Conservation (phyloP, 1,284 basidiomycete species). For the Puccinia horiana region DNA sequence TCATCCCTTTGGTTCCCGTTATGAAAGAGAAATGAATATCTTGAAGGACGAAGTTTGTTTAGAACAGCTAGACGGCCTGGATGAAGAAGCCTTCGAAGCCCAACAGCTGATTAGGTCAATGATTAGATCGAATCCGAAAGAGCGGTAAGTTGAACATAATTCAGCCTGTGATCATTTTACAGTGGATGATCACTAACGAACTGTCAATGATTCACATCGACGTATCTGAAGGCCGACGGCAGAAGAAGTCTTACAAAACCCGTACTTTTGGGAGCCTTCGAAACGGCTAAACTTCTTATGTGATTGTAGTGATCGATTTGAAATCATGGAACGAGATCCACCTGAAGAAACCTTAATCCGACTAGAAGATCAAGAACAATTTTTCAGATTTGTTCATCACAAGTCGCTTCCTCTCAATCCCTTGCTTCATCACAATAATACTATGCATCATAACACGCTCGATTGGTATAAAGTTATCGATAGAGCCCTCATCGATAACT, state of each 20-base stretch:
- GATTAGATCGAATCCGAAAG: constrained; percentile 72
- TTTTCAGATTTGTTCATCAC: constrained; percentile 30
- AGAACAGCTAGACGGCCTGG: constrained; percentile 71
- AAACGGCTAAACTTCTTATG: constrained; percentile 88
- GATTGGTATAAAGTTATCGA: constrained; percentile 88
- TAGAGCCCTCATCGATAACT: constrained; percentile 83
- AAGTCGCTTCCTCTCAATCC: neutral
- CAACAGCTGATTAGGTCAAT: constrained; percentile 74
- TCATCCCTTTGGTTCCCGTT: constrained; percentile 87
- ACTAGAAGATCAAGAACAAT: constrained; percentile 66
- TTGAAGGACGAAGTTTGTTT: constrained; percentile 74
- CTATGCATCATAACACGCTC: neutral
- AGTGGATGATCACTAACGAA: neutral
- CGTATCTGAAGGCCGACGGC: constrained; percentile 73
- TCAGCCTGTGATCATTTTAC: neutral
- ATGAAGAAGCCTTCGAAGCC: constrained; percentile 87
- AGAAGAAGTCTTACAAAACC: constrained; percentile 79
- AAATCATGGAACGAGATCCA: constrained; percentile 92
- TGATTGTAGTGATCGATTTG: constrained; percentile 94
- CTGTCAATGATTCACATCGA: neutral
- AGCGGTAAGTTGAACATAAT: constrained; percentile 64
- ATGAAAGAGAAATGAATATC: constrained; percentile 88
- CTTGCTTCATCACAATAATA: neutral
- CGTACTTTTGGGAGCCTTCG: constrained; percentile 92
- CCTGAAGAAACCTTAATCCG: constrained; percentile 73